Percentiles rank a stretch among this genome's conserved stretches.
Conservation (phyloP, 2,329 filamentous ascomycete genomes). For the Thelonectria blattea region DNA sequence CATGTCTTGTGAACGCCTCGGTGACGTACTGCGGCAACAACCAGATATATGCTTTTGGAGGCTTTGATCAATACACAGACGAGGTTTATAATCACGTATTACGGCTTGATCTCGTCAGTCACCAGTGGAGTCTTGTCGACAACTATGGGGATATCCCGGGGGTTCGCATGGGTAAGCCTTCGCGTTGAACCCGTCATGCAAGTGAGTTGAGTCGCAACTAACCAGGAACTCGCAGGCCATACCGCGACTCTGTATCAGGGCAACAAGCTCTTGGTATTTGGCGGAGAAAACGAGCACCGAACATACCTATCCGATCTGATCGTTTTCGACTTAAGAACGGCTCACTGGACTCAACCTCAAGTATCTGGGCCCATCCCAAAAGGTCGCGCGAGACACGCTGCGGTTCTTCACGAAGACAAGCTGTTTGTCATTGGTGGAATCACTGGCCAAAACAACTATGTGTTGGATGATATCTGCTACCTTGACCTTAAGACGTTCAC, state of each 20-base stretch:
- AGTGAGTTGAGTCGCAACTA: slow-evolving; percentile 4
- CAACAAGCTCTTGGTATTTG: slow-evolving; percentile 95
- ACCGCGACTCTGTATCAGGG: slow-evolving; percentile 93
- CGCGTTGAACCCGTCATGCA: neutral
- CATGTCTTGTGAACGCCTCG: slow-evolving; percentile 95
- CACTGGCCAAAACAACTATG: slow-evolving; percentile 88
- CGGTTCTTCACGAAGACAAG: slow-evolving; percentile 94
- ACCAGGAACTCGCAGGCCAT: slow-evolving; percentile 66
- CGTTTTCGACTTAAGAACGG: slow-evolving; percentile 91
- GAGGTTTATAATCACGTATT: slow-evolving; percentile 99
- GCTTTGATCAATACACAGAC: slow-evolving; percentile 98
- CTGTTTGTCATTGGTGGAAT: slow-evolving; percentile 96
- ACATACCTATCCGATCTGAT: slow-evolving; percentile 96
- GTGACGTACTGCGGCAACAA: slow-evolving; percentile 99
- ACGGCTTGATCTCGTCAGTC: slow-evolving; percentile 81
- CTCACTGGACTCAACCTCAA: slow-evolving; percentile 93
- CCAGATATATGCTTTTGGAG: slow-evolving; percentile 96
- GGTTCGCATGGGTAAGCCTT: slow-evolving; percentile 85
- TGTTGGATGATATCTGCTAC: slow-evolving; percentile 95
- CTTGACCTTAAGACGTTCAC: slow-evolving; percentile 96
- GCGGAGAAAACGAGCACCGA: slow-evolving; percentile 96
- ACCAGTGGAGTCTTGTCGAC: slow-evolving; percentile 95
- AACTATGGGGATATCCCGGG: slow-evolving; percentile 99
- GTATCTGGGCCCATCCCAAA: slow-evolving; percentile 85
- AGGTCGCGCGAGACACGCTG: slow-evolving; percentile 89